Evolutionary conservation across 164 flowering plant genomes (phyloP), one percentile per base, ranked within the genome.

Genomic region (Akebia trifoliata): DNA sequence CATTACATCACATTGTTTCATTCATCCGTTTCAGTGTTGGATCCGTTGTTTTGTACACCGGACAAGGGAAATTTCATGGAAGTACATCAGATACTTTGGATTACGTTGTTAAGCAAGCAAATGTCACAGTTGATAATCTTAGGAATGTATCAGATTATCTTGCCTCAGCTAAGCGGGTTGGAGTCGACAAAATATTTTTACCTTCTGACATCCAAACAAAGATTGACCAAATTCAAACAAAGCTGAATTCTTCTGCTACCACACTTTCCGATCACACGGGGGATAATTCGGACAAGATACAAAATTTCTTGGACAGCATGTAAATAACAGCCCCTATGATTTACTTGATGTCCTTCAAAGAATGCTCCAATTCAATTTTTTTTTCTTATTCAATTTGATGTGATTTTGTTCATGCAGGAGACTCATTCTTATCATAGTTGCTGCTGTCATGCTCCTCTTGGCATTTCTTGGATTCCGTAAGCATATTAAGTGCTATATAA

Each of bases 391-490:
- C n/a, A n/a, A n/a, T n/a, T n/a, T n/a, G n/a, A n/a, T n/a, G n/a
- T n/a, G n/a, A 42, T 64, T 10, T 17, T 32, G 4, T 65, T 25
- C 18, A 29, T 74, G 74, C 83, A 94, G 97, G 81, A 73, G 90
- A 67, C 46, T 78, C 54, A 60, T 73, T 59, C 85, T 94, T 50
- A 81, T 90, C 35, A 55, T 88, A 38, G 29, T 94, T 37, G 84
- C 94, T 38, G 90, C 88, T 56, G 77, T 85, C 1, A 88, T 94
- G 96, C 91, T 94, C 22, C 30, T 76, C 47, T 50, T 90, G 63
- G 81, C 83, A 54, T 83, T 90, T 67, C 77, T 94, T 57, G 97
- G 99, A 68, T 86, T 90, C 62, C 56, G 99, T 93, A 84, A 76
- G 89, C 64, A 34, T 36, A 21, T 35, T 32, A 1, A 25, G 49